Evolutionary conservation across 2,329 filamentous ascomycete genomes (phyloP).

Genomic region (Pseudocercospora pini-densiflorae): DNA sequence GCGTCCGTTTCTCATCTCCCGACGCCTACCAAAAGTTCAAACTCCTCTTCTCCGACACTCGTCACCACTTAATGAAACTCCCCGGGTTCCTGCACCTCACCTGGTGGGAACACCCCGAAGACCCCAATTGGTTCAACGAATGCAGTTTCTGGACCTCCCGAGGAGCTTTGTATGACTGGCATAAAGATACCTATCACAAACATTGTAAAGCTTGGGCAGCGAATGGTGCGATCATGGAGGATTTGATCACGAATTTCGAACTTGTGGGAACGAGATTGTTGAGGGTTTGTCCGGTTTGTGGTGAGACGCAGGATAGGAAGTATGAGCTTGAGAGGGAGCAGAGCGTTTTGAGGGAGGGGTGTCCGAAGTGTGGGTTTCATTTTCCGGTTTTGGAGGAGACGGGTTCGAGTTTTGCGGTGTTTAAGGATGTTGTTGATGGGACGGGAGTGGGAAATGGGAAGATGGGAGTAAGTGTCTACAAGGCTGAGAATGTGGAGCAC

Average conservation of each 20-base stretch:
- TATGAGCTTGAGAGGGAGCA: constrained; percentile 16
- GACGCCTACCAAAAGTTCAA: constrained; percentile 20
- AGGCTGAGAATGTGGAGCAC: too few species aligned
- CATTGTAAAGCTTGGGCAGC: constrained; percentile 17
- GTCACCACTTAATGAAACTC: constrained; percentile 12
- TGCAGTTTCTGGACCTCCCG: constrained; percentile 10
- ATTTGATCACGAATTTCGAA: constrained; percentile 18
- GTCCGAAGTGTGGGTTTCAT: constrained; percentile 14
- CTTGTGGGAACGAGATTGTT: constrained; percentile 14
- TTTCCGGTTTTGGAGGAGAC: constrained; percentile 16
- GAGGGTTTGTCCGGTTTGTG: constrained; percentile 15
- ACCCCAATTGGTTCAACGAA: constrained; percentile 13
- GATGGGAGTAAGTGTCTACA: too few species aligned
- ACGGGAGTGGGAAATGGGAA: neutral
- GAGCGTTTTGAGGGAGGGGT: constrained; percentile 5
- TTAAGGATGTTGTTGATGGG: constrained; percentile 12
- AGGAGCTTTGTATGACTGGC: constrained; percentile 16
- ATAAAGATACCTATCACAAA: constrained; percentile 18
- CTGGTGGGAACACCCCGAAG: constrained; percentile 19
- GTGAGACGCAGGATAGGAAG: constrained; percentile 13
- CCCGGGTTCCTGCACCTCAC: constrained; percentile 15
- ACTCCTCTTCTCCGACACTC: constrained; percentile 15
- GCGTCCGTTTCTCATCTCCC: constrained; percentile 16
- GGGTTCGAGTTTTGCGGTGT: constrained; percentile 15
- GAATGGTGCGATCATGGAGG: constrained; percentile 16